Evolutionary conservation across 2,329 filamentous ascomycete species (phyloP), one percentile per base, ranked within the genome.

Genomic region (Xylariaceae sp.): DNA sequence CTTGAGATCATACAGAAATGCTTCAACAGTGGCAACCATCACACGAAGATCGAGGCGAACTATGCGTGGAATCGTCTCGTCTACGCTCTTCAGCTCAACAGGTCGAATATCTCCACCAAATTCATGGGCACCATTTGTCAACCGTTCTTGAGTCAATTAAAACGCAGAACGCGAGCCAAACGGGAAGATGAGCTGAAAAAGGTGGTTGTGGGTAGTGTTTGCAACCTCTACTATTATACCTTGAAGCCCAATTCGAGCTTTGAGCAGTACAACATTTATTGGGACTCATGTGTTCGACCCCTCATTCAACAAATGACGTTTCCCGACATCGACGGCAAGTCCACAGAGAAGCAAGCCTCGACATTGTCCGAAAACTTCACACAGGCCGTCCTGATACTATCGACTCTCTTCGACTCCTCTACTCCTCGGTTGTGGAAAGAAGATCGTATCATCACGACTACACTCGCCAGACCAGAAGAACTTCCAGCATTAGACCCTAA

Each of bases 61-160:
- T 65, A 80, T 36, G 88, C 88, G 1, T 95, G 90, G 85, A 86
- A 84, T 47, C 80, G 84, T 33, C 77, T 95, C 28, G 74, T 92
- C 14, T 94, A 82, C 52, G 74, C 80, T 5, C 70, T 86, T 12
- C 72, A 80, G 34, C 71, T 80, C 1, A 77, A 81, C 43, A 70
- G 77, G 14, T 61, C 62, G 5, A 67, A 67, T 1, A 67, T 83
- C 48, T 63, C 73, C 18, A n/a, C n/a, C n/a, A 77, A 72, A 29
- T 73, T 81, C 48, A 32, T 61, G 46, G 8, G 59, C 3, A 61
- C 57, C 1, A 64, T 94, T 2, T 74, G 72, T 37, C 76, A 81
- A 38, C 85, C 86, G 0, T 70, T 89, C 11, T 60, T 70, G 10
- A 77, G 70, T 36, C 85, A 84, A 47, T 65, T 90, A 44, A 78